phyloP scores from a whole-genome alignment of 2,329 filamentous ascomycete species.

The Sporothrix schenckii region DNA sequence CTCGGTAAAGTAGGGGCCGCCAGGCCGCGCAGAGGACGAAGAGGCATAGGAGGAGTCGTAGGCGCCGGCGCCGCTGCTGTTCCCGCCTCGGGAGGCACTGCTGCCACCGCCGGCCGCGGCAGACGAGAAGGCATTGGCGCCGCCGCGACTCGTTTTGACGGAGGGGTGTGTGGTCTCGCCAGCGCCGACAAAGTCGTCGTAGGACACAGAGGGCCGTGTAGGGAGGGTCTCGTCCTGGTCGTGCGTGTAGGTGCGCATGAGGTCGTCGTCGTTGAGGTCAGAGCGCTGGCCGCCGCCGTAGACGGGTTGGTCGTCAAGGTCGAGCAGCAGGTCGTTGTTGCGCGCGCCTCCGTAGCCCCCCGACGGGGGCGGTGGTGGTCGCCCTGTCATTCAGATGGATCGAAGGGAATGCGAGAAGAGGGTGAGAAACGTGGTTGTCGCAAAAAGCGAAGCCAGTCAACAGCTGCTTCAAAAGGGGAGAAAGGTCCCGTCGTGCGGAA shows the following conservation, averaged over 20 bases:
- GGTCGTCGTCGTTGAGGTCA: slow-evolving; percentile 69
- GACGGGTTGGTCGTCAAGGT: slow-evolving; percentile 69
- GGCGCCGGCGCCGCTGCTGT: slow-evolving; percentile 38
- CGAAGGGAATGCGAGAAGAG: background rate
- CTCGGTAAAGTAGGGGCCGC: slow-evolving; percentile 50
- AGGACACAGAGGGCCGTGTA: slow-evolving; percentile 82
- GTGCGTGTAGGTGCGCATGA: slow-evolving; percentile 74
- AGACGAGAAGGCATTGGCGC: slow-evolving; percentile 33
- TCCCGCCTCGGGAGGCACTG: slow-evolving; percentile 25
- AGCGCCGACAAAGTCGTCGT: slow-evolving; percentile 89
- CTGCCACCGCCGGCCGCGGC: slow-evolving; percentile 29
- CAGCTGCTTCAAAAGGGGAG: slow-evolving; percentile 36
- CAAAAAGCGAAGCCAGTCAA: slow-evolving; percentile 30
- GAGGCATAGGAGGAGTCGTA: slow-evolving; percentile 32
- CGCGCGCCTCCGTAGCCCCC: slow-evolving; percentile 53
- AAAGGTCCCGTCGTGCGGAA: slow-evolving; percentile 42
- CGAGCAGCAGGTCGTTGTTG: slow-evolving; percentile 69
- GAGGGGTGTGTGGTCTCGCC: slow-evolving; percentile 52
- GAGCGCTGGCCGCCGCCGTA: slow-evolving; percentile 79
- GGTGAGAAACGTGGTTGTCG: slow-evolving; percentile 38
- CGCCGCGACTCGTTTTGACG: slow-evolving; percentile 31
- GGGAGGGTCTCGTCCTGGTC: slow-evolving; percentile 61
- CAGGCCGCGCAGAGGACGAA: slow-evolving; percentile 37
- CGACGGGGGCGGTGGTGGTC: slow-evolving; percentile 52
- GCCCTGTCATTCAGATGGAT: slow-evolving; percentile 61